Evolutionary conservation across 495 filamentous ascomycete species (phyloP), one percentile per base, ranked within the genome.

Genomic region (Chaetomium fimeti): DNA sequence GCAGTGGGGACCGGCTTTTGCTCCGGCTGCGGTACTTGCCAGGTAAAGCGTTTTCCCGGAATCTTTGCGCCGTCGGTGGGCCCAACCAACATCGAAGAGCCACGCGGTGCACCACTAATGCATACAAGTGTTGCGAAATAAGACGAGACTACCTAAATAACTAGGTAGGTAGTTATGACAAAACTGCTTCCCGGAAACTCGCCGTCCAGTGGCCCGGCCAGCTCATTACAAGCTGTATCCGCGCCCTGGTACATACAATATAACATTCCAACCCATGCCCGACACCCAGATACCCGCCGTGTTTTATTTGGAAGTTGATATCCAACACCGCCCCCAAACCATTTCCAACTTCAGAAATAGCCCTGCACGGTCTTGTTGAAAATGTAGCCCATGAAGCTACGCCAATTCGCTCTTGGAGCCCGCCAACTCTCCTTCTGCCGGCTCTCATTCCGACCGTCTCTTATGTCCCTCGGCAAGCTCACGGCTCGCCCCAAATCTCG

Each of bases 401-500:
- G 4, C 0, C 16, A 28, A 18, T 20, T 5, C 51, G 13, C 36
- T 18, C 6, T n/a, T 9, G n/a, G 1, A 15, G 28, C 7, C 15
- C 27, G 18, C 52, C 28, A 11, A 32, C 18, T 36, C 4, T 16
- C 49, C 5, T 8, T 13, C 29, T 29, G 32, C n/a, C n/a, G n/a
- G n/a, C n/a, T n/a, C n/a, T n/a, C n/a, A n/a, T n/a, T n/a, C n/a
- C 6, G 18, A 15, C 1, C 8, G 5, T 5, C 15, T 8, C 18
- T 36, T 9, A 4, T 12, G 27, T 20, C 24, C n/a, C 25, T 57
- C 60, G 25, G 40, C 7, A 18, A 25, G 25, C 27, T 72, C 74
- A 87, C 25, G 83, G 78, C 82, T 91, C 83, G 53, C 84, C 85
- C 68, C 88, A 91, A 70, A 91, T 84, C 71, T 86, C 84, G 63